These are phyloP conservation scores for Yamagishiella unicocca DNA, from an alignment of 139 green algal genomes.

Conservation along the genomic window DNA sequence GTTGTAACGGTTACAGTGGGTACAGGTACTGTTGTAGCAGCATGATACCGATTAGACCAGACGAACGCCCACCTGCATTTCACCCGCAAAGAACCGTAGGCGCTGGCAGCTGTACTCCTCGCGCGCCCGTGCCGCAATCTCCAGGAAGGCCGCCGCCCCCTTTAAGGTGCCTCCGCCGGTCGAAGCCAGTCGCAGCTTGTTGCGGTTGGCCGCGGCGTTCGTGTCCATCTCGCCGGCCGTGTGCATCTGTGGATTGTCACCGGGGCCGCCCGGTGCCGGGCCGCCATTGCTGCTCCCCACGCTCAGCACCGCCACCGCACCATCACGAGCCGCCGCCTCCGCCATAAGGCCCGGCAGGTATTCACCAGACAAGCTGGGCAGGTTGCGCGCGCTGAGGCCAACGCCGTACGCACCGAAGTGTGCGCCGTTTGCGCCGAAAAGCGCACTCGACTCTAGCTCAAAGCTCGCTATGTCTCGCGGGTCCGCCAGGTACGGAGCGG, in stretches of 20 bases:
- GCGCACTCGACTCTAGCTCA: neutral
- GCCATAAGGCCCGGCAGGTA: neutral
- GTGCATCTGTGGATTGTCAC: too few species aligned
- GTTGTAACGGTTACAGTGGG: too few species aligned
- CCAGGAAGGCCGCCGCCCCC: conserved; percentile 15
- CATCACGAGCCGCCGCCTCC: conserved; percentile 17
- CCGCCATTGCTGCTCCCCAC: too few species aligned
- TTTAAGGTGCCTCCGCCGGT: neutral
- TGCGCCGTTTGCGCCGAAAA: neutral
- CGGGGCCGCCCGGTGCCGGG: too few species aligned
- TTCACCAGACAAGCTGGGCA: neutral
- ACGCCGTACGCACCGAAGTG: neutral
- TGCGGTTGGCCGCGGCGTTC: conserved; percentile 11
- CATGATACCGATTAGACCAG: too few species aligned
- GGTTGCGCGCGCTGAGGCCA: neutral
- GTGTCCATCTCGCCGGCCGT: neutral
- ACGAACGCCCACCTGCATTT: conserved; percentile 27
- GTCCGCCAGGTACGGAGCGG: conserved; percentile 9
- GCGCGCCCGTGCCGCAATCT: neutral
- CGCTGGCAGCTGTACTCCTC: conserved; percentile 13
- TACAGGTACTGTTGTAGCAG: too few species aligned
- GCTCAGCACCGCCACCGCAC: conserved; percentile 24
- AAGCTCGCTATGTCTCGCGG: neutral
- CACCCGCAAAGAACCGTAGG: neutral
- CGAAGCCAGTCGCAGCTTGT: neutral